Percentiles rank a stretch among this genome's conserved stretches.
phyloP scores from a whole-genome alignment of 768 basidiomycete genomes.

The Lentinula sp. region DNA sequence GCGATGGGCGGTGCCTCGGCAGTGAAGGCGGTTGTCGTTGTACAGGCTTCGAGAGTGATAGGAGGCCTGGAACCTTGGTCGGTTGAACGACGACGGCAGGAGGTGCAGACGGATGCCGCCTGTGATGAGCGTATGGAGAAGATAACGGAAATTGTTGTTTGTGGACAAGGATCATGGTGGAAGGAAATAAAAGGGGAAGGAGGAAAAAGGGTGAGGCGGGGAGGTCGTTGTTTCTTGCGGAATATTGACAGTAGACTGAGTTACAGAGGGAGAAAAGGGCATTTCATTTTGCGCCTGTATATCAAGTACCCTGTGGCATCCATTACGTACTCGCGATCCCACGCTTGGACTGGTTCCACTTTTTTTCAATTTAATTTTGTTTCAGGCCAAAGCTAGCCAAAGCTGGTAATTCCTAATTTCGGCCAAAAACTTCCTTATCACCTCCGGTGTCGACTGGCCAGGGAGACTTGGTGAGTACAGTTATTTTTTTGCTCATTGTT shows the following conservation, averaged over 20 bases:
- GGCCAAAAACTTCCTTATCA: background rate
- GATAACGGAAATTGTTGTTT: conserved; percentile 31
- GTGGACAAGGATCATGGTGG: conserved; percentile 44
- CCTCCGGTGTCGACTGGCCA: background rate
- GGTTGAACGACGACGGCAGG: conserved; percentile 64
- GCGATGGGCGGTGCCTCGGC: conserved; percentile 26
- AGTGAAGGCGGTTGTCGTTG: conserved; percentile 30
- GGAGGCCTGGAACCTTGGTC: conserved; percentile 67
- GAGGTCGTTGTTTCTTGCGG: conserved; percentile 6
- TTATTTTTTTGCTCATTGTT: background rate
- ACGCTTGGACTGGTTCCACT: background rate
- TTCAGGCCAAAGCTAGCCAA: background rate
- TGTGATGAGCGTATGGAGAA: conserved; percentile 33
- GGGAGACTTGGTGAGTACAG: no score
- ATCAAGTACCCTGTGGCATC: background rate
- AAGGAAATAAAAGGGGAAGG: conserved; percentile 5
- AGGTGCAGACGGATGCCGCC: conserved; percentile 66
- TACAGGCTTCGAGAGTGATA: conserved; percentile 59
- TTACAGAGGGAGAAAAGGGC: background rate
- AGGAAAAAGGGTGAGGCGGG: conserved; percentile 11
- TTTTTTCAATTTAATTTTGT: background rate
- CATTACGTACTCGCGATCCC: background rate
- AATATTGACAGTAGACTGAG: background rate
- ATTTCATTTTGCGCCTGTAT: background rate
- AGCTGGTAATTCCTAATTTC: background rate